Conservation (phyloP, 2,329 filamentous ascomycete genomes). For the Fusarium chaquense region DNA sequence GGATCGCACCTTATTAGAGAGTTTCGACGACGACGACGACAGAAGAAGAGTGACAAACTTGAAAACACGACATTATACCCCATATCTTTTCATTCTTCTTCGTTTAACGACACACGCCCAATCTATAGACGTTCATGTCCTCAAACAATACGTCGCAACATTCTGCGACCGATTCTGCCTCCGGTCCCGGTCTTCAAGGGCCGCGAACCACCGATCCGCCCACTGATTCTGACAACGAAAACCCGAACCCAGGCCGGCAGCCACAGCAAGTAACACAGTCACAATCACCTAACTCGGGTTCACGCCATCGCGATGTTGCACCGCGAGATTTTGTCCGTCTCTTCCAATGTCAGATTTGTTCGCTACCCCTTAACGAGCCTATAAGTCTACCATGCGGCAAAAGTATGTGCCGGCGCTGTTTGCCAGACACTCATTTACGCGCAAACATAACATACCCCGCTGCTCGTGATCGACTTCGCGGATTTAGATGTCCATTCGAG, state of each 20-base stretch:
- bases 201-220: constrained; percentile 11
- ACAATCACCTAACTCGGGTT: constrained; percentile 12
- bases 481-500: constrained; percentile 79
- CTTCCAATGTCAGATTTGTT: constrained; percentile 83
- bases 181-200: constrained; percentile 27
- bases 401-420: constrained; percentile 79
- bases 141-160: constrained; percentile 32
- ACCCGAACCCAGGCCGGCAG: constrained; percentile 19
- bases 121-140: constrained; percentile 41
- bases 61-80: constrained; percentile 8
- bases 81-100: neutral
- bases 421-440: constrained; percentile 74
- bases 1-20: constrained; percentile 44
- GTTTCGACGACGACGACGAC: constrained; percentile 35
- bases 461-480: constrained; percentile 72
- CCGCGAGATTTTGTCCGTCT: constrained; percentile 67
- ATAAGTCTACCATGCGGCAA: constrained; percentile 85
- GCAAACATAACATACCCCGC: constrained; percentile 83
- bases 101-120: neutral
- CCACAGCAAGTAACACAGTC: constrained; percentile 18
- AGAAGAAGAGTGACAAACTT: constrained; percentile 10
- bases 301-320: constrained; percentile 32
- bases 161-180: constrained; percentile 24
- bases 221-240: constrained; percentile 20
- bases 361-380: constrained; percentile 73